Conservation (phyloP, 2,329 filamentous ascomycete species). For the Nectriaceae sp. region DNA sequence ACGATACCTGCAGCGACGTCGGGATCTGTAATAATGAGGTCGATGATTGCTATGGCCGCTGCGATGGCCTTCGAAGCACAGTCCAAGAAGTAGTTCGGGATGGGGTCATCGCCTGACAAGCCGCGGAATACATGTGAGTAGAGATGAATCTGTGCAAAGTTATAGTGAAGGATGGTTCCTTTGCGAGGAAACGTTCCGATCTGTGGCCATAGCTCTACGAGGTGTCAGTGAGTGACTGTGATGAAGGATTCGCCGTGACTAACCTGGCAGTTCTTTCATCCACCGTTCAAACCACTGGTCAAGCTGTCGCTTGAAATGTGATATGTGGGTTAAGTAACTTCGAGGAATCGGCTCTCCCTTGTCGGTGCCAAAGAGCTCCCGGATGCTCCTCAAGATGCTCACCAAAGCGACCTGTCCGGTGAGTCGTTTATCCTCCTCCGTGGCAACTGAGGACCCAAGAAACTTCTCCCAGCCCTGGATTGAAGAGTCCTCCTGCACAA, state of each 20-base stretch:
- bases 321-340: constrained; percentile 52
- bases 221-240: not conserved
- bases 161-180: constrained; percentile 42
- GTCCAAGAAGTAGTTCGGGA: constrained; percentile 38
- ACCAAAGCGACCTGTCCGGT: constrained; percentile 62
- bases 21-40: constrained; percentile 44
- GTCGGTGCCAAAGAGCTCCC: constrained; percentile 59
- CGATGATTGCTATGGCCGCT: constrained; percentile 46
- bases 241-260: not conserved
- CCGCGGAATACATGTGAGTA: constrained; percentile 45
- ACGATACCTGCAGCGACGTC: constrained; percentile 42
- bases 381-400: constrained; percentile 57
- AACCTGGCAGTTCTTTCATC: constrained; percentile 36
- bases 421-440: constrained; percentile 56
- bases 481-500: constrained; percentile 58
- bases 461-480: constrained; percentile 61
- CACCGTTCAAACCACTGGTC: constrained; percentile 42
- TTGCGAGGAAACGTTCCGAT: constrained; percentile 44
- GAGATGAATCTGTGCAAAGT: constrained; percentile 44
- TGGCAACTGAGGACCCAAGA: constrained; percentile 51
- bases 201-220: constrained; percentile 38
- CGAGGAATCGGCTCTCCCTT: constrained; percentile 53
- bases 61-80: constrained; percentile 34
- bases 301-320: constrained; percentile 36
- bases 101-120: constrained; percentile 33